Conservation (phyloP, 495 filamentous ascomycete species). For the Xylaria grammica region DNA sequence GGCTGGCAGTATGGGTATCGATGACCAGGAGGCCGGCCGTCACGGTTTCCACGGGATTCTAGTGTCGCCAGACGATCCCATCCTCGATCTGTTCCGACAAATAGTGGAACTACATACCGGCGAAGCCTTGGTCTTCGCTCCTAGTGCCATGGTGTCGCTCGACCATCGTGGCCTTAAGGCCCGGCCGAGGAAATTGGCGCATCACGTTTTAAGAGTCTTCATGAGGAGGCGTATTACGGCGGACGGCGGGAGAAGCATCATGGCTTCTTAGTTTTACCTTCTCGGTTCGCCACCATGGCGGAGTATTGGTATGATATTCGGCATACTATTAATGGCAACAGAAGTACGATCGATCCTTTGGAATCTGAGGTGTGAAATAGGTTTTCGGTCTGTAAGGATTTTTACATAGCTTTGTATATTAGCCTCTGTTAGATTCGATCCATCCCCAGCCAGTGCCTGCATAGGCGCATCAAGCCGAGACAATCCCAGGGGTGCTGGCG, state of each 20-base stretch:
- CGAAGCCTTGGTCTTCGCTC: constrained; percentile 70
- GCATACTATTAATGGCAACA: not conserved
- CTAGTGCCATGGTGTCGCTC: constrained; percentile 58
- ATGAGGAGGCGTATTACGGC: constrained; percentile 57
- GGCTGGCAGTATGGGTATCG: constrained; percentile 12
- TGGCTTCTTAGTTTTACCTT: constrained; percentile 39
- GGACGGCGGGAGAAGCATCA: constrained; percentile 64
- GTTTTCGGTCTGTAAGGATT: too few species aligned
- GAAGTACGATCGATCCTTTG: not conserved
- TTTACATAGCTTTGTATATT: too few species aligned
- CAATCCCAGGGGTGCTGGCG: too few species aligned
- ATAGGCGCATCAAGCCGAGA: too few species aligned
- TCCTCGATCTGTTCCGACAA: constrained; percentile 48
- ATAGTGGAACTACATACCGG: constrained; percentile 66
- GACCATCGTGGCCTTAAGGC: constrained; percentile 14
- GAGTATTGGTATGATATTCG: not conserved
- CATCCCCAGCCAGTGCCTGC: too few species aligned
- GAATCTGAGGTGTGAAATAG: not conserved
- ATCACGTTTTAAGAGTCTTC: constrained; percentile 56
- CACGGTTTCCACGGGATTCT: not conserved
- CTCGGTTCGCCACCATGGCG: too few species aligned
- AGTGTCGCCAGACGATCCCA: constrained; percentile 10
- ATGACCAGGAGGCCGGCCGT: not conserved
- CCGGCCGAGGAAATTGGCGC: constrained; percentile 43
- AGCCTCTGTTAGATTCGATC: too few species aligned